Evolutionary conservation across 1,284 basidiomycete genomes (phyloP), one percentile per base, ranked within the genome.

Genomic region (Heliocybe sulcata): DNA sequence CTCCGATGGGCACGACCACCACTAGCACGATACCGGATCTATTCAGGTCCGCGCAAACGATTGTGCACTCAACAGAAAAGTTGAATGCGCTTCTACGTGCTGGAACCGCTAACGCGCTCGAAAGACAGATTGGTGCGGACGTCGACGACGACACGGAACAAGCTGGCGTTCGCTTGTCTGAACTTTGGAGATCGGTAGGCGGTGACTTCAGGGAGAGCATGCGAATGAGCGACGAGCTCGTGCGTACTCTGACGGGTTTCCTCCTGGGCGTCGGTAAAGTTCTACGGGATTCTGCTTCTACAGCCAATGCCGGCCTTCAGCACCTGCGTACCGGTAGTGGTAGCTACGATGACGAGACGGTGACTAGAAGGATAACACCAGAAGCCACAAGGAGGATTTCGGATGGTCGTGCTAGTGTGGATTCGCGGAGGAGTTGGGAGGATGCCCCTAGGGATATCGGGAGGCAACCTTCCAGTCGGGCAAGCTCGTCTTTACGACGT

Each of bases 61-160:
- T 90, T 29, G 85, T 86, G 12, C 73, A 77, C 53, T 72, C 80
- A 20, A 77, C 86, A 10, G 83, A 87, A 58, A 75, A 75, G 57
- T 69, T 92, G 55, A 87, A 87, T 62, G 74, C 62, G 45, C 71
- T 86, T 60, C 66, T 90, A 59, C 75, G 82, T 48, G 63, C 68
- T 1, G 79, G 78, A 2, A 82, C 79, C 12, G 71, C 75, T 54
- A 70, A 74, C 42, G 83, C 87, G 1, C 65, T 90, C 49, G 84
- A 88, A 58, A 75, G 79, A 52, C 85, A 89, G 66, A 85, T 92
- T 51, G 80, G 86, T 45, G 80, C 83, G 0, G 87, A 90, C 63
- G 80, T 91, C 1, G 80, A 76, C 26, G 72, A 72, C 19, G 66
- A 65, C 42, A 67, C 64, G 22, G 67, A 59, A 10, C 57, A 50